Evolutionary conservation across 495 filamentous ascomycete species (phyloP), one percentile per base, ranked within the genome.

Genomic region (Daldinia loculata): DNA sequence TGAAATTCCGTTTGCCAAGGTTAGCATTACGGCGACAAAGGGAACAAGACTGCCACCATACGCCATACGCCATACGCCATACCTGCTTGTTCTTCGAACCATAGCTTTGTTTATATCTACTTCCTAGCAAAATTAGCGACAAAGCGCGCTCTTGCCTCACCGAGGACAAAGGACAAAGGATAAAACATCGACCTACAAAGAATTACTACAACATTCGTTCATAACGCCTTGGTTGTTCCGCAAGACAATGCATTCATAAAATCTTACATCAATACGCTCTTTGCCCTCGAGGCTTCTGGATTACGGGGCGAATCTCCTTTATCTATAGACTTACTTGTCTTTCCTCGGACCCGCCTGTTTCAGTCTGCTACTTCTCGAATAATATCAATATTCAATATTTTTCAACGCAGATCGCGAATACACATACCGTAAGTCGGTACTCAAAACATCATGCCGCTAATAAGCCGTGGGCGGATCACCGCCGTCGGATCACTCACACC

Each of bases 401-500:
- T 38, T 56, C 45, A 34, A 36, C 58, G 43, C 17, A 48, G 43
- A 48, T 48, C 43, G 4, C 19, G 43, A 48, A 48, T 36, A 48
- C 19, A 48, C 43, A 48, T 48, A 48, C 43, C 43, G 43, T 22
- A 48, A 48, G 43, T 22, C 22, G 57, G 56, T 29, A 32, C 41
- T 58, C 15, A 29, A 51, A 34, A 67, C 62, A 71, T 43, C 50
- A 77, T 77, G 74, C 72, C 74, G 60, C 72, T 67, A 39, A 61
- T 76, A 71, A 56, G 63, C 66, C 75, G 74, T 69, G 22, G 43
- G 43, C 63, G 75, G 75, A 66, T 77, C 74, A 74, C 75, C 67
- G 74, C 74, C 58, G 19, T 76, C 43, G 74, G 57, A 26, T 53
- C 74, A 58, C 52, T 76, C 24, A 70, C 71, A 32, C 67, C 72